These are phyloP conservation scores for Xylariaceae sp. DNA, from an alignment of 2,329 filamentous ascomycete genomes.

Conservation along the genomic window DNA sequence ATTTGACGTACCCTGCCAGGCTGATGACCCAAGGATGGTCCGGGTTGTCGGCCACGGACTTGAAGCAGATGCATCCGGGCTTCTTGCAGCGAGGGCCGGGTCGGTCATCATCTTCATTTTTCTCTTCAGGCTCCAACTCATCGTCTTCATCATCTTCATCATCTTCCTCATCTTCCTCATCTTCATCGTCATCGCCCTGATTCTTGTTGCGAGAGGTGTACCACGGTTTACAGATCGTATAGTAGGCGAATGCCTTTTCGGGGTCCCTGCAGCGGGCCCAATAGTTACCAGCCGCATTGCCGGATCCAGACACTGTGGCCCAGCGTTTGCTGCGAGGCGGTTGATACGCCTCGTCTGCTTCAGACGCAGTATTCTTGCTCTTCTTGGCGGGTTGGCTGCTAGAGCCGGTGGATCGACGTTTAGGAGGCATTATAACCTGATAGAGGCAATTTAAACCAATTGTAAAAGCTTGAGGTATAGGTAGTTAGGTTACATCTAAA, in stretches of 20 bases:
- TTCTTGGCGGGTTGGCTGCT: slow-evolving; percentile 17
- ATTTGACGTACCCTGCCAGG: slow-evolving; percentile 28
- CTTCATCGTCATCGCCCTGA: slow-evolving; percentile 5
- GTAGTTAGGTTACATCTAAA: no score
- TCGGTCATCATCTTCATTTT: slow-evolving; percentile 6
- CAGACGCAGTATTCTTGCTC: slow-evolving; percentile 14
- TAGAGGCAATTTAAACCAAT: no score
- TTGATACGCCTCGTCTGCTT: slow-evolving; percentile 2
- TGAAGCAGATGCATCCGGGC: slow-evolving; percentile 32
- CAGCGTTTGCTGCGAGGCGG: slow-evolving; percentile 27
- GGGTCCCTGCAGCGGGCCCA: slow-evolving; percentile 23
- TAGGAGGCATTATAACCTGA: no score
- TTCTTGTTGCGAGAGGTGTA: slow-evolving; percentile 5
- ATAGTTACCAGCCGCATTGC: slow-evolving; percentile 31
- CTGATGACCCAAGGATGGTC: slow-evolving; percentile 32
- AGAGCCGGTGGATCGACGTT: slow-evolving; percentile 16
- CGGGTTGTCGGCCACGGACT: slow-evolving; percentile 28
- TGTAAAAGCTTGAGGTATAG: no score
- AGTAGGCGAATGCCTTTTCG: slow-evolving; percentile 26
- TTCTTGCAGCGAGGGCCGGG: slow-evolving; percentile 17
- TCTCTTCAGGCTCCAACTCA: background rate
- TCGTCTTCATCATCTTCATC: slow-evolving; percentile 5
- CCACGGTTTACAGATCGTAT: slow-evolving; percentile 26
- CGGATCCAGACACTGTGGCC: slow-evolving; percentile 33
- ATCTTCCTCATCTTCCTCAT: slow-evolving; percentile 8